phyloP scores from a whole-genome alignment of 148 eudicot species.

The Nepenthes gracilis region DNA sequence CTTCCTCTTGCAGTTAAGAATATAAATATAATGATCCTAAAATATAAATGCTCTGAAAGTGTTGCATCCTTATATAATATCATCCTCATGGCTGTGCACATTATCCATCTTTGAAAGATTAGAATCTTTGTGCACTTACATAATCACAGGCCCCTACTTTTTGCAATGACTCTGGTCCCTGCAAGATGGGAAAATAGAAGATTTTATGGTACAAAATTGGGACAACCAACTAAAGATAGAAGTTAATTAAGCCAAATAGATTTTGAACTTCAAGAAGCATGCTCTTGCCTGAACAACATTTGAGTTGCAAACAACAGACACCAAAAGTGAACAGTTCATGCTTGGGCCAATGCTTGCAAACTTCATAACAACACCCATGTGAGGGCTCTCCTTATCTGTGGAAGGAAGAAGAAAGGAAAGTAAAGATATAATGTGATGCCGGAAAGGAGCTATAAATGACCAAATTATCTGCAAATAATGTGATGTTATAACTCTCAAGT shows the following conservation, averaged over 20 bases:
- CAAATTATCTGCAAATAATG: too few species aligned
- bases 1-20: too few species aligned
- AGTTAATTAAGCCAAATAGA: background rate
- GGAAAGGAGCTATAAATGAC: too few species aligned
- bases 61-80: too few species aligned
- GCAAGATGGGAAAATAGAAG: slow-evolving; percentile 13
- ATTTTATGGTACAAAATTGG: background rate
- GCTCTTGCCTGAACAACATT: slow-evolving; percentile 44
- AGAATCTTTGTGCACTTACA: slow-evolving; percentile 37
- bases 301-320: slow-evolving; percentile 63
- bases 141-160: slow-evolving; percentile 55
- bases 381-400: slow-evolving; percentile 61
- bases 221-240: slow-evolving; percentile 4
- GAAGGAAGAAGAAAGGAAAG: slow-evolving; percentile 4
- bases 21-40: too few species aligned
- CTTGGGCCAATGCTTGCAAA: slow-evolving; percentile 31
- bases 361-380: slow-evolving; percentile 50
- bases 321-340: slow-evolving; percentile 70
- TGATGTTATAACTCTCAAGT: too few species aligned
- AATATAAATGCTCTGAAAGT: too few species aligned
- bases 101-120: background rate
- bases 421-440: too few species aligned
- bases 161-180: slow-evolving; percentile 61
- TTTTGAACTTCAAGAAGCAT: slow-evolving; percentile 1
- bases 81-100: background rate